Conservation (phyloP, 2,329 filamentous ascomycete species). For the Paramyrothecium roridum region DNA sequence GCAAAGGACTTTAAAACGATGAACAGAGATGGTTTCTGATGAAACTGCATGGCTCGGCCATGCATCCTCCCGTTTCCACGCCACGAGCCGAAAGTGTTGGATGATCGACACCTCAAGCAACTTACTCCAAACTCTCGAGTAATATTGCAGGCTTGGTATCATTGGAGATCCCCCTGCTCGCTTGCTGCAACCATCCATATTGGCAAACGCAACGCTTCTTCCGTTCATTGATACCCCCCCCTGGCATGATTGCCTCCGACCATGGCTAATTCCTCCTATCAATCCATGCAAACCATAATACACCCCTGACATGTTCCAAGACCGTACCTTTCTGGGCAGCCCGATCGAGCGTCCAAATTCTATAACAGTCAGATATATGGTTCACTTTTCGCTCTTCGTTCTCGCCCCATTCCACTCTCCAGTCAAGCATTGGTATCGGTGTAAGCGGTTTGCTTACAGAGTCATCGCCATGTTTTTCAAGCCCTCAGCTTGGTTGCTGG, state of each 20-base stretch:
- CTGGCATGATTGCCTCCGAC: background rate
- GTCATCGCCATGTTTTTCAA: slow-evolving; percentile 1
- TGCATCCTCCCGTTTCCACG: background rate
- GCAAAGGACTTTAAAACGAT: too few relatives aligned
- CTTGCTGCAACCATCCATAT: background rate
- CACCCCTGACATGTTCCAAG: background rate
- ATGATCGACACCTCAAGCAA: background rate
- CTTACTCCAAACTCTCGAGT: background rate
- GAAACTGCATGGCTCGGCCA: background rate
- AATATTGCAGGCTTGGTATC: background rate
- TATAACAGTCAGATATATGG: background rate
- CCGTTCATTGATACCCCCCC: background rate
- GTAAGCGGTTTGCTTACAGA: background rate
- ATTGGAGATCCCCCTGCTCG: background rate
- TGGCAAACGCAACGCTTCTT: background rate
- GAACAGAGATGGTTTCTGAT: too few relatives aligned
- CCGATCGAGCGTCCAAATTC: background rate
- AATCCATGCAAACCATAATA: background rate
- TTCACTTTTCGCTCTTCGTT: background rate
- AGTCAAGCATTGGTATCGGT: background rate
- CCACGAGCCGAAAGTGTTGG: background rate
- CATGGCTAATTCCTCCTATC: background rate
- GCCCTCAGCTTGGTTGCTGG: slow-evolving; percentile 1
- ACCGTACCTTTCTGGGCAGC: background rate
- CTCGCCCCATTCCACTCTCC: background rate